phyloP scores from a whole-genome alignment of 352 stramenopile species.

The Phytophthora sp. region DNA sequence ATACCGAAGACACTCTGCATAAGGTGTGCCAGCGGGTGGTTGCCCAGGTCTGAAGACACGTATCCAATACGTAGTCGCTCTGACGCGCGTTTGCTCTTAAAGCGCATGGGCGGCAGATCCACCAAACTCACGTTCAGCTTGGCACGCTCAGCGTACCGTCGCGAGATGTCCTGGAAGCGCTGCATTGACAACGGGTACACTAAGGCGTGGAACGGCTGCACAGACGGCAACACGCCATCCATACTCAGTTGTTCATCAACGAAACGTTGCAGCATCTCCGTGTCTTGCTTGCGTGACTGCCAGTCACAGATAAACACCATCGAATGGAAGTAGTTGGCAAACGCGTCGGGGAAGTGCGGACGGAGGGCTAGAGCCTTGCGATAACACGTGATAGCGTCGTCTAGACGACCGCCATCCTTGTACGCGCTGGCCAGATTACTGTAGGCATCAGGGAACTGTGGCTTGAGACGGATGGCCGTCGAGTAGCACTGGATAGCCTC shows the following conservation, averaged over 20 bases:
- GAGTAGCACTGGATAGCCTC: conserved; percentile 92
- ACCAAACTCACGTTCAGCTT: conserved; percentile 90
- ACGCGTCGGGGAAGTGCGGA: conserved; percentile 92
- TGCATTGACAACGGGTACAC: conserved; percentile 90
- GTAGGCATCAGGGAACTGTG: conserved; percentile 91
- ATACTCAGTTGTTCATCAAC: conserved; percentile 66
- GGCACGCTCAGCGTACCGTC: conserved; percentile 80
- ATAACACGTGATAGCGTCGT: conserved; percentile 94
- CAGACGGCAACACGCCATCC: conserved; percentile 75
- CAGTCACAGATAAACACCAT: conserved; percentile 95
- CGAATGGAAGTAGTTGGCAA: conserved; percentile 93
- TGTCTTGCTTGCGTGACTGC: conserved; percentile 79
- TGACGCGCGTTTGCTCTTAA: conserved; percentile 65
- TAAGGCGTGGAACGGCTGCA: conserved; percentile 94
- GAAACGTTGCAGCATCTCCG: conserved; percentile 69
- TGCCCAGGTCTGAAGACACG: conserved; percentile 91
- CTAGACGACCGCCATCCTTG: conserved; percentile 89
- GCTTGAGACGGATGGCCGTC: conserved; percentile 91
- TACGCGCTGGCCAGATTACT: conserved; percentile 93
- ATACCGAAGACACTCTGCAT: conserved; percentile 93
- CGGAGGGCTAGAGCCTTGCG: conserved; percentile 90
- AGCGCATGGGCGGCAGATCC: conserved; percentile 76
- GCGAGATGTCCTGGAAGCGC: conserved; percentile 77
- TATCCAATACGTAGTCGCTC: conserved; percentile 89
- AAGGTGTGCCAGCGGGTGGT: conserved; percentile 92